Evolutionary conservation across 2,329 filamentous ascomycete species (phyloP).

Genomic region (Dactylellina leptospora): DNA sequence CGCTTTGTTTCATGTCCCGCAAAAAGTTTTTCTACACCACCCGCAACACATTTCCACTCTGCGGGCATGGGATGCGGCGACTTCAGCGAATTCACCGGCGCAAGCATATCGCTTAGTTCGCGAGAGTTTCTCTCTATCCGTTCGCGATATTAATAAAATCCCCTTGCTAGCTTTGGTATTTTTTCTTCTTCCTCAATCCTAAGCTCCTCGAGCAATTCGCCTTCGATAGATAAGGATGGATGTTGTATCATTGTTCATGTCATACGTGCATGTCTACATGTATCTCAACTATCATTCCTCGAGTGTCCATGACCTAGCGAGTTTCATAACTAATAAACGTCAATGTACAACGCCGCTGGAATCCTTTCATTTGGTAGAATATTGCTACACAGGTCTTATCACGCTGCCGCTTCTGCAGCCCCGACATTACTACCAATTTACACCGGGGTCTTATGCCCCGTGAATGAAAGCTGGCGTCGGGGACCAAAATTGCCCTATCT

Average conservation of each 20-base stretch:
- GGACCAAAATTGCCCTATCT: neutral
- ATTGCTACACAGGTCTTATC: no score
- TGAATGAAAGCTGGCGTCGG: neutral
- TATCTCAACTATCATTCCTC: neutral
- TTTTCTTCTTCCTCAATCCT: neutral
- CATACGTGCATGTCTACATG: slow-evolving; percentile 3
- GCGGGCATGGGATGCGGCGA: no score
- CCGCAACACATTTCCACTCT: slow-evolving; percentile 37
- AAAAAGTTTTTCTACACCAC: slow-evolving; percentile 24
- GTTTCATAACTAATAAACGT: no score
- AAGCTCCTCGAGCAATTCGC: neutral
- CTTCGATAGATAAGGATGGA: slow-evolving; percentile 18
- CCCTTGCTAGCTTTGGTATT: neutral
- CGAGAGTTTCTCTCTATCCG: neutral
- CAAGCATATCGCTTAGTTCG: no score
- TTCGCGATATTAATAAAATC: neutral
- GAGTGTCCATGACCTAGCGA: neutral
- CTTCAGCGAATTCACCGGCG: no score
- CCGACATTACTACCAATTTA: no score
- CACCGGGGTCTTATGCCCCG: neutral
- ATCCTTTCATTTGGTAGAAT: no score
- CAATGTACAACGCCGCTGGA: no score
- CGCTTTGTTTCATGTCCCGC: neutral
- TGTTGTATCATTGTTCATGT: neutral
- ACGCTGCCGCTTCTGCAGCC: no score